phyloP scores from a whole-genome alignment of 441 rosid species.

The Syzygium malaccense region DNA sequence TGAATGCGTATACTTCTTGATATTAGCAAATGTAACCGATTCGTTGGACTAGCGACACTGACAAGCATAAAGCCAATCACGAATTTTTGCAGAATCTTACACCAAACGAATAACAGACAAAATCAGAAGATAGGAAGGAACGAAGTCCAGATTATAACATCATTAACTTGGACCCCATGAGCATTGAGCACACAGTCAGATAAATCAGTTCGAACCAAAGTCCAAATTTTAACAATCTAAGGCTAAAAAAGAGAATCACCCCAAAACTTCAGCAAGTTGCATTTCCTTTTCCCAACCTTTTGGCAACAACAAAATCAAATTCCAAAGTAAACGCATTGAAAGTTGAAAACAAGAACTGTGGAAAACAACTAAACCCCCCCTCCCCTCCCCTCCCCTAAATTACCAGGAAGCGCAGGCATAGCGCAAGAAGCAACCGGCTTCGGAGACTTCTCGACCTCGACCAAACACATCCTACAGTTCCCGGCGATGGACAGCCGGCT shows the following conservation, averaged over 20 bases:
- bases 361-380: neutral
- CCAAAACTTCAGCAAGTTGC: neutral
- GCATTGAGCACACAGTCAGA: neutral
- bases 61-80: neutral
- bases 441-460: conserved; percentile 97
- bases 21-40: neutral
- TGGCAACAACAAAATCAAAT: neutral
- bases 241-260: neutral
- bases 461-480: conserved; percentile 96
- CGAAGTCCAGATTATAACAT: neutral
- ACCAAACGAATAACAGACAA: neutral
- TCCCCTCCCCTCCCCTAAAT: neutral
- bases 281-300: neutral
- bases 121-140: neutral
- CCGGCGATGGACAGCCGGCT: conserved; percentile 92
- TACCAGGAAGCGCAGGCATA: conserved; percentile 98
- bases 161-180: neutral
- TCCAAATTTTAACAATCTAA: neutral
- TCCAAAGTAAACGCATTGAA: neutral
- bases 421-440: conserved; percentile 98
- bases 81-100: neutral
- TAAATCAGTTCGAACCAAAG: neutral
- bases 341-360: neutral
- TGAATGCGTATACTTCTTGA: neutral
- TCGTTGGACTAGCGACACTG: neutral